Conservation (phyloP, 208 protist species). For the Acanthamoeba pearcei region DNA sequence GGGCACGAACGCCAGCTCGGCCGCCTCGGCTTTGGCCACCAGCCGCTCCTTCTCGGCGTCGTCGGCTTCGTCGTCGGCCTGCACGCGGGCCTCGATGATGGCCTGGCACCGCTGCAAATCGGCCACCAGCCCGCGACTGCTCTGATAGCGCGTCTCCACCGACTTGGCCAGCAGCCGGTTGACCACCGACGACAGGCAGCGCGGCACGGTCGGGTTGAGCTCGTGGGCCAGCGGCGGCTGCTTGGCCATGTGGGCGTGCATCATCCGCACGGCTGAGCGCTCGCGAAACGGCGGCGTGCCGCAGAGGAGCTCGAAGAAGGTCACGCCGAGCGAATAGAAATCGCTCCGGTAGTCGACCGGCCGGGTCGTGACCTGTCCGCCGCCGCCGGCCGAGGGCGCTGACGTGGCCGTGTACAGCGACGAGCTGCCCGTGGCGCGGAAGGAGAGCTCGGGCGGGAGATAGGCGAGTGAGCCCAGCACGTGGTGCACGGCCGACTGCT, state of each 20-base stretch:
- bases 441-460: slow-evolving; percentile 54
- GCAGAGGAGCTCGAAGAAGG: slow-evolving; percentile 49
- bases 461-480: slow-evolving; percentile 62
- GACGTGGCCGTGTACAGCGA: neutral
- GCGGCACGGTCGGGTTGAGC: neutral
- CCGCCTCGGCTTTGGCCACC: neutral
- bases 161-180: slow-evolving; percentile 57
- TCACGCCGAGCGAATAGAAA: slow-evolving; percentile 64
- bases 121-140: slow-evolving; percentile 21
- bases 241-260: slow-evolving; percentile 74
- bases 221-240: slow-evolving; percentile 46
- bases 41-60: neutral
- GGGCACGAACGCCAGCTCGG: slow-evolving; percentile 26
- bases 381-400: neutral
- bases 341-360: slow-evolving; percentile 57
- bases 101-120: slow-evolving; percentile 33
- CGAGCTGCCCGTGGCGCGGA: slow-evolving; percentile 22
- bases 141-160: slow-evolving; percentile 50
- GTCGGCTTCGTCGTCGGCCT: neutral
- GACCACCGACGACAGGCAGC: slow-evolving; percentile 53
- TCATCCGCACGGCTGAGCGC: slow-evolving; percentile 61
- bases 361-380: neutral
- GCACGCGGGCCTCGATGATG: neutral
- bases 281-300: slow-evolving; percentile 52
- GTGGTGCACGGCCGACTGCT: slow-evolving; percentile 26